Evolutionary conservation across 495 filamentous ascomycete species (phyloP), one percentile per base, ranked within the genome.

Genomic region (Neurospora hispaniola): DNA sequence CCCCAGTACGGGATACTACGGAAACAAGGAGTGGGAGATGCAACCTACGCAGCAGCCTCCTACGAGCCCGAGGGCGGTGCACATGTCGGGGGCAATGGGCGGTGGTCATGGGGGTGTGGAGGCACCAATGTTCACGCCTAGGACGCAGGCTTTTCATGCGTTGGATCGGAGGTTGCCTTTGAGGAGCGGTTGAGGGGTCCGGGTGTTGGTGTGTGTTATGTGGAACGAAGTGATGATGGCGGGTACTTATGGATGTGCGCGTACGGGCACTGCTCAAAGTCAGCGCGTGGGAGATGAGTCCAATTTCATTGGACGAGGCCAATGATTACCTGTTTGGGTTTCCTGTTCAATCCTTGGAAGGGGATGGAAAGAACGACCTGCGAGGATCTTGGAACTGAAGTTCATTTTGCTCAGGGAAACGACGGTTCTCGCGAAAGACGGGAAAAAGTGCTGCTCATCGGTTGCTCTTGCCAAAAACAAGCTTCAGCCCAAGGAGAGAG

Each of bases 81-180:
- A 62, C 54, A 62, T 62, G 54, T 62, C 54, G 44, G n/a, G 72
- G 72, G 4, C 78, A 74, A 16, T 12, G n/a, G 46, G 46, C 20
- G 70, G 73, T 20, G 54, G 23, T 62, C 18, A 44, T 7, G 54
- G 23, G 16, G 20, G 20, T 14, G 54, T 62, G 12, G 54, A 62
- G 54, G 2, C 20, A 5, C 54, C 80, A 62, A 85, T 85, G 2
- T 88, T 81, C 69, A 88, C 86, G 18, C 86, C 86, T 9, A 75
- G 86, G 48, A 88, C 86, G 27, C 82, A 84, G 75, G 86, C 86
- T 18, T 88, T 88, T 75, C 83, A 88, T 70, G 84, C 84, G 5
- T 79, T 88, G 41, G 85, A 88, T 35, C 76, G 85, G 69, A 85
- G 85, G 72, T 76, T 86, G 66, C 85, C 86, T 62, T 62, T 62